Base-by-base conservation (phyloP, 2,329 filamentous ascomycete genomes). In the Metarhizium rileyi region DNA sequence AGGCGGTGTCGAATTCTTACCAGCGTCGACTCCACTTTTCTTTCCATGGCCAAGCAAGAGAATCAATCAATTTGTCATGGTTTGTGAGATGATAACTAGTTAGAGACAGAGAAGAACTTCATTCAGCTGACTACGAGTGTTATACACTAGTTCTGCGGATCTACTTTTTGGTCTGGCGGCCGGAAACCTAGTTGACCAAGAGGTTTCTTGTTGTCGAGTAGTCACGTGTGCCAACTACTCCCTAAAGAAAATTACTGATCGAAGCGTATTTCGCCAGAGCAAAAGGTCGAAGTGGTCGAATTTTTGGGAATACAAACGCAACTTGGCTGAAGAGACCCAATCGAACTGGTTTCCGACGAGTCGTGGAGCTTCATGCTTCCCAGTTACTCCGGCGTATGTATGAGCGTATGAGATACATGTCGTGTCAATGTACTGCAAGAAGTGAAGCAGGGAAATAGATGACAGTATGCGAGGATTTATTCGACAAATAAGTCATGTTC, bases 321-420 rank as follows among this genome's bases (percentile, higher is more conserved):
- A 68, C 55, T 23, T 67, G 63, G 1, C 63, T 64, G 25, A 66
- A 66, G 53, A 65, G 65, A 53, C 63, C 66, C 71, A 73, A 41
- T 68, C 71, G 54, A 71, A 74, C 46, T 68, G 61, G 33, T 66
- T 70, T 4, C 66, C 71, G 4, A 60, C 57, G 0, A 74, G 62
- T 3, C 68, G 59, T 1, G 61, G 58, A 1, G 66, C 63, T 27
- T 57, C 40, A n/a, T 52, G 49, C 2, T 59, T 57, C 1, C 58
- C 58, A 0, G 55, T 59, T 14, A 60, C 57, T 10, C 57, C 59
- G 3, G 58, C 55, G 30, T 60, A 60, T 0, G 56, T 58, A 3
- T 60, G 51, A 9, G 58, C 55, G 30, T 60, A 60, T 0, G 56
- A 59, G 2, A 60, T 52, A 9, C 58, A 53, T 1, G 57, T 60